phyloP scores from a whole-genome alignment of 768 basidiomycete genomes.

The Mycena haematopus region DNA sequence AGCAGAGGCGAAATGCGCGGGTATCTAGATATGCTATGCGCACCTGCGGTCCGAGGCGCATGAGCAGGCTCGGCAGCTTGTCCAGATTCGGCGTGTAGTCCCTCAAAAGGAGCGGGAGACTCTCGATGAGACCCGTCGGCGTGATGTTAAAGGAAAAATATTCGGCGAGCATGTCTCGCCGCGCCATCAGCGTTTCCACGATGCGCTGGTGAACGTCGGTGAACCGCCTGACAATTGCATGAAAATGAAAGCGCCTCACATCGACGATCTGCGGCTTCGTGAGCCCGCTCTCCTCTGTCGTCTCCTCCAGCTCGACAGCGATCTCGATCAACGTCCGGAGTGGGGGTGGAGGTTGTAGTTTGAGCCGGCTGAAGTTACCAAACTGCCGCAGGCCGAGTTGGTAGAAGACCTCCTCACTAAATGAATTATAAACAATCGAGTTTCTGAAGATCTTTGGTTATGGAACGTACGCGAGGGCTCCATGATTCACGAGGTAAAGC shows the following conservation, averaged over 20 bases:
- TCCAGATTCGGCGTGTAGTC: slow-evolving; percentile 93
- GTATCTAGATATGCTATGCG: background rate
- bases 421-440: slow-evolving; percentile 4
- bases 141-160: slow-evolving; percentile 87
- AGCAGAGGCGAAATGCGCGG: background rate
- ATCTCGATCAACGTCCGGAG: slow-evolving; percentile 75
- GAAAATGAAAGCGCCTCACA: no score
- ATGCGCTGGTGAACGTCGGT: slow-evolving; percentile 58
- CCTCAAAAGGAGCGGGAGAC: slow-evolving; percentile 82
- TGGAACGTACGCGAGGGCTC: slow-evolving; percentile 70
- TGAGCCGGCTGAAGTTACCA: slow-evolving; percentile 76
- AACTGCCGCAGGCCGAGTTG: slow-evolving; percentile 94
- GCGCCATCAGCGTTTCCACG: slow-evolving; percentile 58
- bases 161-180: slow-evolving; percentile 88
- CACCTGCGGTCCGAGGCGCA: slow-evolving; percentile 93
- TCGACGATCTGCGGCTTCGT: slow-evolving; percentile 71
- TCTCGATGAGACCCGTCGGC: slow-evolving; percentile 69
- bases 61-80: slow-evolving; percentile 86
- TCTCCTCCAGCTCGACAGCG: slow-evolving; percentile 74
- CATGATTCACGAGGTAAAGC: slow-evolving; percentile 89
- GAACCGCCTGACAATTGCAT: background rate
- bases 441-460: background rate
- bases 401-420: slow-evolving; percentile 93
- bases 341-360: slow-evolving; percentile 82
- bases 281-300: slow-evolving; percentile 60